Evolutionary conservation across 345 rosid genomes (phyloP).

Genomic region (Ricinus communis): DNA sequence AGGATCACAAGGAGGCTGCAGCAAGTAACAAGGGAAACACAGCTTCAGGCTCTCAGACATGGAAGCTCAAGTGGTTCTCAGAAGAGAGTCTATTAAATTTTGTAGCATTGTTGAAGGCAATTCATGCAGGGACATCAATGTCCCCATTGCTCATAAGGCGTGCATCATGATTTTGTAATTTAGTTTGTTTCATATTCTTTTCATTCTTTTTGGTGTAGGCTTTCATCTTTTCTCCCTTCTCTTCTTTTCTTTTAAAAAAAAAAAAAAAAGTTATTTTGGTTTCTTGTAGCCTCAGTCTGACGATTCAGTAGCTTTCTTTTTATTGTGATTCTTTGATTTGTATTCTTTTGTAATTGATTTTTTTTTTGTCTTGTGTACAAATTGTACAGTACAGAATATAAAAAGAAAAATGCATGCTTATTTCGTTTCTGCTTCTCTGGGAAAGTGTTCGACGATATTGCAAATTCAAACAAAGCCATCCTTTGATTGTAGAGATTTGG

Average conservation of each 20-base stretch:
- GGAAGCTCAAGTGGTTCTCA: conserved; percentile 77
- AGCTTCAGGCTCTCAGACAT: conserved; percentile 30
- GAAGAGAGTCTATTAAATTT: conserved; percentile 51
- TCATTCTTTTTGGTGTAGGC: conserved; percentile 39
- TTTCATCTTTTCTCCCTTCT: not conserved
- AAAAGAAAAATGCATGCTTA: not conserved
- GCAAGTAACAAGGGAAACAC: conserved; percentile 10
- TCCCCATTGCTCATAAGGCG: conserved; percentile 52
- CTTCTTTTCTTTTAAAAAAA: too few relatives aligned
- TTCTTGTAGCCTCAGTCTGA: conserved; percentile 13
- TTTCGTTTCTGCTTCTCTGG: too few relatives aligned
- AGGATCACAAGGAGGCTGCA: conserved; percentile 18
- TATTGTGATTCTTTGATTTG: conserved; percentile 34
- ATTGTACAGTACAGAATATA: conserved; percentile 21
- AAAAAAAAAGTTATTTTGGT: not conserved
- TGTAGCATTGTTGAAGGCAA: conserved; percentile 66
- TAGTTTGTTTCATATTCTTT: conserved; percentile 36
- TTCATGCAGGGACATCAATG: conserved; percentile 43
- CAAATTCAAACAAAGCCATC: too few relatives aligned
- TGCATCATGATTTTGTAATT: conserved; percentile 22
- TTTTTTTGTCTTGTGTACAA: conserved; percentile 16
- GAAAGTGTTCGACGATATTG: too few relatives aligned
- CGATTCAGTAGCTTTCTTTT: conserved; percentile 19
- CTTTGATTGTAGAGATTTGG: too few relatives aligned
- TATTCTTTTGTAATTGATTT: conserved; percentile 21